Evolutionary conservation across 1,139 yeast species (phyloP).

Genomic region (Protomyces lactucae-debilis): DNA sequence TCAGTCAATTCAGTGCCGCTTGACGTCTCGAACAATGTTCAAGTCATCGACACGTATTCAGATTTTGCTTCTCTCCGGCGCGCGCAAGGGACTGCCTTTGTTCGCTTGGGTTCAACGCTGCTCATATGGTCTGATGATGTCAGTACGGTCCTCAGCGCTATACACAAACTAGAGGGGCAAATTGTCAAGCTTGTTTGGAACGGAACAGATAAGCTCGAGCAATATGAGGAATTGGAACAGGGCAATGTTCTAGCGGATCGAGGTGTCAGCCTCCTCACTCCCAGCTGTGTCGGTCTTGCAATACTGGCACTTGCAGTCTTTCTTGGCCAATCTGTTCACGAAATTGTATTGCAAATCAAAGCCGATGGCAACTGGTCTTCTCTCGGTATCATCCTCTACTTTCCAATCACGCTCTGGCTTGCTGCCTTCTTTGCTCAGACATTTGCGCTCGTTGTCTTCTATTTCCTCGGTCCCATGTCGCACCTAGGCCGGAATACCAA

Average conservation of each 20-base stretch:
- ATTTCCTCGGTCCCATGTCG: constrained; percentile 30
- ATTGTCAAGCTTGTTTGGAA: constrained; percentile 27
- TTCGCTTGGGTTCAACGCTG: constrained; percentile 23
- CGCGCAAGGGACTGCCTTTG: constrained; percentile 30
- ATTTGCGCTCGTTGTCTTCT: constrained; percentile 12
- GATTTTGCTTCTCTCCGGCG: constrained; percentile 22
- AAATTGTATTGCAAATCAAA: constrained; percentile 15
- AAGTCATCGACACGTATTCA: constrained; percentile 4
- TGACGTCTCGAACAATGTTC: constrained; percentile 1
- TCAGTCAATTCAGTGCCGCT: constrained; percentile 1
- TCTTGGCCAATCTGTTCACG: constrained; percentile 15
- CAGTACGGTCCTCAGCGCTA: constrained; percentile 15
- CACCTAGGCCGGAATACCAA: constrained; percentile 29
- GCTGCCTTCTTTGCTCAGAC: constrained; percentile 31
- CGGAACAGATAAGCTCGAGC: constrained; percentile 7
- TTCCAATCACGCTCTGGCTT: constrained; percentile 28
- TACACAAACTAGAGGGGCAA: constrained; percentile 13
- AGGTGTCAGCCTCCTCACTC: neutral
- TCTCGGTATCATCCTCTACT: constrained; percentile 26
- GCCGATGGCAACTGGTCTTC: constrained; percentile 28
- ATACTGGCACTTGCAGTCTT: constrained; percentile 5
- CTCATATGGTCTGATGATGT: constrained; percentile 31
- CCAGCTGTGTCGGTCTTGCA: constrained; percentile 2
- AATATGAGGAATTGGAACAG: constrained; percentile 16
- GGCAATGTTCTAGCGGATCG: constrained; percentile 10